Conservation (phyloP, 306 rosid species). For the Amphicarpaea edgeworthii region DNA sequence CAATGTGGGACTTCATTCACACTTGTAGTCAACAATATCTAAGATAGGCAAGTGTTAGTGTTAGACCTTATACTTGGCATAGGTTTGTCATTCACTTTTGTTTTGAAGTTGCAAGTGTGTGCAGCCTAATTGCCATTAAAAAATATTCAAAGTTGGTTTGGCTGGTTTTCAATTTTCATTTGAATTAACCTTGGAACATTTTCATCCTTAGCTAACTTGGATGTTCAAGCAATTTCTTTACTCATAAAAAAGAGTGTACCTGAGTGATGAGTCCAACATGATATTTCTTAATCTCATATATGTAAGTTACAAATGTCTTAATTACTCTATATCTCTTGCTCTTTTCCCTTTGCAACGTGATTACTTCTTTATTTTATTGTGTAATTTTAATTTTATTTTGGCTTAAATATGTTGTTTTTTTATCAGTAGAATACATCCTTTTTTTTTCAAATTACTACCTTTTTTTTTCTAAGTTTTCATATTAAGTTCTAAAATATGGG, state of each 20-base stretch:
- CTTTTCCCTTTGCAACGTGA: neutral
- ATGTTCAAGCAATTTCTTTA: conserved; percentile 93
- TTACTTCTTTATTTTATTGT: neutral
- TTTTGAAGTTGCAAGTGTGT: neutral
- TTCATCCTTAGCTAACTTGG: conserved; percentile 79
- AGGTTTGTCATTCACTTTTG: conserved; percentile 58
- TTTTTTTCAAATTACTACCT: too few relatives aligned
- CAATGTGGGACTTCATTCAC: too few relatives aligned
- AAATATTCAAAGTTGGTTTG: conserved; percentile 2
- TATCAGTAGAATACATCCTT: too few relatives aligned
- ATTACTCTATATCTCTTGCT: neutral
- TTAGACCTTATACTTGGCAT: conserved; percentile 99
- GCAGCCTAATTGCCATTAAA: neutral
- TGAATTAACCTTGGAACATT: conserved; percentile 16
- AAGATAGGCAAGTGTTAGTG: too few relatives aligned
- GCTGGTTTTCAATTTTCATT: conserved; percentile 16
- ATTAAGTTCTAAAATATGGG: too few relatives aligned
- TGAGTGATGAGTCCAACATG: conserved; percentile 92
- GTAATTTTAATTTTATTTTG: conserved; percentile 11
- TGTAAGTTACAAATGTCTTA: conserved; percentile 59
- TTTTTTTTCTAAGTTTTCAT: too few relatives aligned
- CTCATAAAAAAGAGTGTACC: conserved; percentile 91
- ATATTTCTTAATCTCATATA: conserved; percentile 96
- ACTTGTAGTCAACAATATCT: too few relatives aligned
- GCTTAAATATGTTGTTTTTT: too few relatives aligned